phyloP scores from a whole-genome alignment of 2,329 filamentous ascomycete genomes.

The Colletotrichum australisinense region DNA sequence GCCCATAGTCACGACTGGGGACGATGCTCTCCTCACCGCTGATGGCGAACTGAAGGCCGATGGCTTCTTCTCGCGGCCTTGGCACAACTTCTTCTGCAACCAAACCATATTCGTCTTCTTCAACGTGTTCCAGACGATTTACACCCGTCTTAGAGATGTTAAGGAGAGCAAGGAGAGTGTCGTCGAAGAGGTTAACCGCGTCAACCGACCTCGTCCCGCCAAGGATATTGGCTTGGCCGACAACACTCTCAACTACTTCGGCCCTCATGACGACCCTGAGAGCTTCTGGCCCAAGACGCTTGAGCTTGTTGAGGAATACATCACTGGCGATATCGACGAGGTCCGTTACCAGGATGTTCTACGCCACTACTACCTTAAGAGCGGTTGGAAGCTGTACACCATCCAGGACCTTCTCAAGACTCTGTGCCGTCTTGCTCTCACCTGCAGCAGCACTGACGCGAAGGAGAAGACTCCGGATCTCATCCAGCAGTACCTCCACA shows the following conservation, averaged over 20 bases:
- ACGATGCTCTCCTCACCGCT: slow-evolving; percentile 66
- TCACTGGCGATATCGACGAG: slow-evolving; percentile 85
- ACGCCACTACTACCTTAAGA: slow-evolving; percentile 89
- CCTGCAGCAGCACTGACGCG: slow-evolving; percentile 85
- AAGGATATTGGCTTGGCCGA: slow-evolving; percentile 86
- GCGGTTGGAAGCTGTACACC: slow-evolving; percentile 93
- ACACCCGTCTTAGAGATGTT: slow-evolving; percentile 83
- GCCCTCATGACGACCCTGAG: slow-evolving; percentile 65
- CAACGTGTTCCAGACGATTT: slow-evolving; percentile 91
- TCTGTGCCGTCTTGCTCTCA: slow-evolving; percentile 82
- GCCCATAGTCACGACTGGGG: slow-evolving; percentile 64
- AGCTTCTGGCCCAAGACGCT: slow-evolving; percentile 90
- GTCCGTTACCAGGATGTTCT: slow-evolving; percentile 88
- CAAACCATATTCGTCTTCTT: slow-evolving; percentile 95
- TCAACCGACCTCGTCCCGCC: slow-evolving; percentile 82
- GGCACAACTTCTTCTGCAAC: slow-evolving; percentile 93
- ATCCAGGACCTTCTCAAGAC: slow-evolving; percentile 89
- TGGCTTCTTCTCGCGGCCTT: slow-evolving; percentile 82
- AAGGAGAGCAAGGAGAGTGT: slow-evolving; percentile 84
- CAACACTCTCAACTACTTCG: slow-evolving; percentile 83
- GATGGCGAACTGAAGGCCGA: slow-evolving; percentile 78
- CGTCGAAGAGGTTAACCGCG: slow-evolving; percentile 77
- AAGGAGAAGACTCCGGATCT: slow-evolving; percentile 97
- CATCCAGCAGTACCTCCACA: slow-evolving; percentile 85
- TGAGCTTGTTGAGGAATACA: slow-evolving; percentile 86